phyloP scores from a whole-genome alignment of 495 filamentous ascomycete species.

The Xylaria acuta region DNA sequence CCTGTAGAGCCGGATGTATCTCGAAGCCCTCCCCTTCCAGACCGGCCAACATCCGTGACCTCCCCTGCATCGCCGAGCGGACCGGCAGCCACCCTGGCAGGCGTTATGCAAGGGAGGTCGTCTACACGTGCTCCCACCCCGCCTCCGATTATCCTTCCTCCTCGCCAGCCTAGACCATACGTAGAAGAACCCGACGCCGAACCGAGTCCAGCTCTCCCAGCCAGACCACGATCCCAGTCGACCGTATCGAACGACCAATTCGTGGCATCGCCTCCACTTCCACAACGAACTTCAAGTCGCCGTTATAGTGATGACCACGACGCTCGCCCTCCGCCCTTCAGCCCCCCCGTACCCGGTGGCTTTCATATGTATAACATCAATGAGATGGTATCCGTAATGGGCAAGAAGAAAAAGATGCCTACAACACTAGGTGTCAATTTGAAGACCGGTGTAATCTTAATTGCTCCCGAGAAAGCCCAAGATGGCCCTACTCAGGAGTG shows the following conservation, averaged over 20 bases:
- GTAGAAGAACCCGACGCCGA: constrained; percentile 66
- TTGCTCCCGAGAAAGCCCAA: constrained; percentile 79
- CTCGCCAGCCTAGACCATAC: constrained; percentile 59
- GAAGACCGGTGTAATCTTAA: constrained; percentile 84
- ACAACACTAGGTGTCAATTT: constrained; percentile 91
- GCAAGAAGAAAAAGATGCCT: constrained; percentile 96
- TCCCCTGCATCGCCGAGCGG: constrained; percentile 29
- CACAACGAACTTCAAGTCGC: constrained; percentile 34
- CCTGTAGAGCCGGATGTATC: constrained; percentile 50
- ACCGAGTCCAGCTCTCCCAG: constrained; percentile 71
- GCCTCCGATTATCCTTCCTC: constrained; percentile 39
- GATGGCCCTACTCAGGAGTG: constrained; percentile 89
- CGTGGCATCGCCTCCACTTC: constrained; percentile 43
- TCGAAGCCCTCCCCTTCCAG: constrained; percentile 47
- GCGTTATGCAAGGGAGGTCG: constrained; percentile 42
- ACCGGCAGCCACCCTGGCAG: constrained; percentile 45
- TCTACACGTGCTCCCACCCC: constrained; percentile 34
- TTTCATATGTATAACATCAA: constrained; percentile 96
- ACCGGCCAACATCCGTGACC: constrained; percentile 33
- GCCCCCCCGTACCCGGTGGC: constrained; percentile 64
- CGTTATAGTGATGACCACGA: constrained; percentile 36
- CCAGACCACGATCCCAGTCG: constrained; percentile 68
- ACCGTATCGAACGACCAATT: constrained; percentile 59
- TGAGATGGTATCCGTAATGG: constrained; percentile 93
- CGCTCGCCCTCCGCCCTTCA: constrained; percentile 32